Base-by-base conservation (phyloP, 1,284 basidiomycete genomes). In the Ustilago nuda region DNA sequence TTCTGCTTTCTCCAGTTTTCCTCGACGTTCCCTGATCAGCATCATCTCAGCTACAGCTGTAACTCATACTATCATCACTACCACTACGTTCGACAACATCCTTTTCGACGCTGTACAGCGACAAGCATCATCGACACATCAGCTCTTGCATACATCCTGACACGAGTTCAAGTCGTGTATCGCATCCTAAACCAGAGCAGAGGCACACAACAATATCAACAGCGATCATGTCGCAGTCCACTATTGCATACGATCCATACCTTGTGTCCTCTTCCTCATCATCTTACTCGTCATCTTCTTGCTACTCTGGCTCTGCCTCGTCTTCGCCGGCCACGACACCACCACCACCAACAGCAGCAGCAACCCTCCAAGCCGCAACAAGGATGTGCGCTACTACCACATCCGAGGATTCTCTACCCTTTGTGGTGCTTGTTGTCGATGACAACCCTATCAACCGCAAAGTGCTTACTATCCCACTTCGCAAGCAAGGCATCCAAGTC, bases 401-500 rank as follows among this genome's bases (percentile, higher is more conserved):
- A 17, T 58, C 54, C 23, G 59, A 68, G 50, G 71, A 61, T 1
- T 58, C 63, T 35, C 39, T 63, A 8, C 61, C 67, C 2, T 80
- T 82, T 41, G 57, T 62, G 2, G 72, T 77, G 41, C 78, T 83
- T 8, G 79, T 83, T 5, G 82, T 80, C 6, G 82, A 84, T 52
- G 82, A 84, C 68, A 84, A 84, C 55, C 60, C 73, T n/a, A 67
- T 84, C 57, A 84, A 84, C 54, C 57, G 70, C 37, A 73, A 76
- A 17, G 76, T 84, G 36, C 62, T 84, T 17, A 72, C 72, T 13
- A 70, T 67, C 9, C 65, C 77, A 32, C 67, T 83, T 9, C 62
- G 64, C 61, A 77, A 75, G 50, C 61, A 72, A 15, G 61, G 69
- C 27, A 66, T 83, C 36, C 19, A 69, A n/a, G 76, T 73, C 27